Evolutionary conservation across 2,329 filamentous ascomycete genomes (phyloP).

Genomic region (Berkeleyomyces rouxiae): DNA sequence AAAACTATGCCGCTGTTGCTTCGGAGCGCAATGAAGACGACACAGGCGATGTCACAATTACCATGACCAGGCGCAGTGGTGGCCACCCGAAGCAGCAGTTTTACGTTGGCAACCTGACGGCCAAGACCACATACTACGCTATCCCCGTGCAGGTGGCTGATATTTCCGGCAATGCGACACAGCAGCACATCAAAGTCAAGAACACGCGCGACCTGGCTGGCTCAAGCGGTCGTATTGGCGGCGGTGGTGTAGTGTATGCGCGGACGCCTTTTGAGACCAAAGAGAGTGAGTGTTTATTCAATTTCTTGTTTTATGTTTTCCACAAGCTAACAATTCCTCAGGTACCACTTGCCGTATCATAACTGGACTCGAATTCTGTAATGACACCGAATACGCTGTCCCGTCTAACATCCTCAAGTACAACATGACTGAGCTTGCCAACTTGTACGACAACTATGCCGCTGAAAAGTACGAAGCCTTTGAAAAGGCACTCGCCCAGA

Average conservation of each 20-base stretch:
- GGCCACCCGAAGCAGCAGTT: slow-evolving; percentile 74
- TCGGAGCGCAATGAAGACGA: slow-evolving; percentile 33
- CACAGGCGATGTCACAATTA: slow-evolving; percentile 32
- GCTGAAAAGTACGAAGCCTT: slow-evolving; percentile 57
- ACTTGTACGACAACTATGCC: slow-evolving; percentile 66
- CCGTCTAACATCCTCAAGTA: slow-evolving; percentile 57
- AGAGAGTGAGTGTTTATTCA: slow-evolving; percentile 37
- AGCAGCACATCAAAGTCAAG: slow-evolving; percentile 15
- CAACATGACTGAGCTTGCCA: slow-evolving; percentile 41
- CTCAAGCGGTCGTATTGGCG: slow-evolving; percentile 32
- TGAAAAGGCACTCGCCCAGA: slow-evolving; percentile 62
- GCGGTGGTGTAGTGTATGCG: slow-evolving; percentile 61
- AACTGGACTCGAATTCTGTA: slow-evolving; percentile 76
- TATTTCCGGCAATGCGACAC: slow-evolving; percentile 28
- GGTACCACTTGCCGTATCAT: slow-evolving; percentile 74
- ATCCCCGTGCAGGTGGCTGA: slow-evolving; percentile 49
- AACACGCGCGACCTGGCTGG: not conserved
- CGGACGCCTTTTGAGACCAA: slow-evolving; percentile 64
- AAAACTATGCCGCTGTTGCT: slow-evolving; percentile 45
- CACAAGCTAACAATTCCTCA: slow-evolving; percentile 17
- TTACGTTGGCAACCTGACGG: slow-evolving; percentile 59
- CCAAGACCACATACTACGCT: slow-evolving; percentile 53
- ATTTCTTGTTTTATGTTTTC: not conserved
- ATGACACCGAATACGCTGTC: slow-evolving; percentile 77
- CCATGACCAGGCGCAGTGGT: slow-evolving; percentile 52